Percentiles rank a stretch among this genome's conserved stretches.
phyloP scores from a whole-genome alignment of 1,284 basidiomycete genomes.

The Ganoderma leucocontextum region DNA sequence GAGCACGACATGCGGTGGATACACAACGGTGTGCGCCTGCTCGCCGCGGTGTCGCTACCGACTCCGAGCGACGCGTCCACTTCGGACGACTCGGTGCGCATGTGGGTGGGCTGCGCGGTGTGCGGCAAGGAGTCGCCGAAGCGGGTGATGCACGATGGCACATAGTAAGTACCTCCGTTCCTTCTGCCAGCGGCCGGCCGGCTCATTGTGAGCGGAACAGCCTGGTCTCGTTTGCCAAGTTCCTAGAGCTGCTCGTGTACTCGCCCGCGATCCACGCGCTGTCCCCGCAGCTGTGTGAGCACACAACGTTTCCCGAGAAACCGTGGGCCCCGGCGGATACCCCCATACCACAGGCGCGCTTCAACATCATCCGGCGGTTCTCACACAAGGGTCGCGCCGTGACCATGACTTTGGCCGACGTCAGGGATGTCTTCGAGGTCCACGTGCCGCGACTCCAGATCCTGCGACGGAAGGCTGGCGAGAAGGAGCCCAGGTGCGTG shows the following conservation, averaged over 20 bases:
- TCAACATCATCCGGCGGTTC: conserved; percentile 64
- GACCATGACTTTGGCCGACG: conserved; percentile 53
- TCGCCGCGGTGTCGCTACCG: conserved; percentile 41
- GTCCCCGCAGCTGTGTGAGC: conserved; percentile 57
- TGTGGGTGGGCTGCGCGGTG: conserved; percentile 65
- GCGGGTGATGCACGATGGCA: conserved; percentile 58
- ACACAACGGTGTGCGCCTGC: conserved; percentile 57
- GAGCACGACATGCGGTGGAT: conserved; percentile 61
- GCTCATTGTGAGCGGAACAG: conserved; percentile 34
- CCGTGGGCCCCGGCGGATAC: conserved; percentile 41
- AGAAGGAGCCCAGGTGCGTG: conserved; percentile 44
- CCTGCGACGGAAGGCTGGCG: conserved; percentile 40
- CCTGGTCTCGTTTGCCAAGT: conserved; percentile 70
- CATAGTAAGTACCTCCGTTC: conserved; percentile 54
- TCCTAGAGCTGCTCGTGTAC: conserved; percentile 70
- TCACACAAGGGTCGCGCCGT: conserved; percentile 48
- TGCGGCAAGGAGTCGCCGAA: conserved; percentile 54
- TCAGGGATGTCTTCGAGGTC: conserved; percentile 68
- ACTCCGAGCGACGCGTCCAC: conserved; percentile 3
- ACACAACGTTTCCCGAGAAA: conserved; percentile 52
- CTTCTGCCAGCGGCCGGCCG: not conserved
- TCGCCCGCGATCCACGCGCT: conserved; percentile 55
- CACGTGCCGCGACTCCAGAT: conserved; percentile 67
- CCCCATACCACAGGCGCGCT: conserved; percentile 47
- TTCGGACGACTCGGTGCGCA: conserved; percentile 44